Conservation (phyloP, 257 asterid genomes). For the Perilla frutescens region DNA sequence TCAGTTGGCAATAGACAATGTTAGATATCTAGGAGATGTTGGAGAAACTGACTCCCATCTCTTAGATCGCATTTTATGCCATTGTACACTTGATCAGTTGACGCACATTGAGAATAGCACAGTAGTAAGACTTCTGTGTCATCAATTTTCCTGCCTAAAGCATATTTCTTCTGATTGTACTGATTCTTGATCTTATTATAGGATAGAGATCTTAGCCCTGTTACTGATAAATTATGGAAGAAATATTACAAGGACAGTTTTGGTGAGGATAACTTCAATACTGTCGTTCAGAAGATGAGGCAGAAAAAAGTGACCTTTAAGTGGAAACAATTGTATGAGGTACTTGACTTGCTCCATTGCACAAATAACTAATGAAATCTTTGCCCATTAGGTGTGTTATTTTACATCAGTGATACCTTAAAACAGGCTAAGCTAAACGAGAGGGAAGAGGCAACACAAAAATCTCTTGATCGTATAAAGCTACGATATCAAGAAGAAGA, state of each 20-base stretch:
- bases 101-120: conserved; percentile 74
- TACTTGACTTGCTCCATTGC: conserved; percentile 31
- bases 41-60: conserved; percentile 80
- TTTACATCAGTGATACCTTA: conserved; percentile 27
- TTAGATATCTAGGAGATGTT: conserved; percentile 85
- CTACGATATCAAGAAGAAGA: conserved; percentile 61
- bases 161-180: background rate
- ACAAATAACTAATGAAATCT: conserved; percentile 15
- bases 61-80: conserved; percentile 77
- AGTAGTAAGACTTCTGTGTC: conserved; percentile 46
- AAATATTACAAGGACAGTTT: conserved; percentile 62
- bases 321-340: conserved; percentile 82
- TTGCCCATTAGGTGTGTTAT: conserved; percentile 24
- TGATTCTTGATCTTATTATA: conserved; percentile 40
- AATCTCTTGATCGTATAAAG: conserved; percentile 56
- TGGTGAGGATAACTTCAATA: conserved; percentile 55
- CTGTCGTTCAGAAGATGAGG: conserved; percentile 58
- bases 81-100: conserved; percentile 80
- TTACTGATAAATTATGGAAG: conserved; percentile 76
- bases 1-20: conserved; percentile 68
- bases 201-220: conserved; percentile 89
- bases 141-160: conserved; percentile 2
- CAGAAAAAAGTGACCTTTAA: conserved; percentile 47
- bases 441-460: conserved; percentile 61
- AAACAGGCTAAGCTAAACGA: conserved; percentile 69